Conservation (phyloP, 805 yeast species). For the Zygoascus tannicola region DNA sequence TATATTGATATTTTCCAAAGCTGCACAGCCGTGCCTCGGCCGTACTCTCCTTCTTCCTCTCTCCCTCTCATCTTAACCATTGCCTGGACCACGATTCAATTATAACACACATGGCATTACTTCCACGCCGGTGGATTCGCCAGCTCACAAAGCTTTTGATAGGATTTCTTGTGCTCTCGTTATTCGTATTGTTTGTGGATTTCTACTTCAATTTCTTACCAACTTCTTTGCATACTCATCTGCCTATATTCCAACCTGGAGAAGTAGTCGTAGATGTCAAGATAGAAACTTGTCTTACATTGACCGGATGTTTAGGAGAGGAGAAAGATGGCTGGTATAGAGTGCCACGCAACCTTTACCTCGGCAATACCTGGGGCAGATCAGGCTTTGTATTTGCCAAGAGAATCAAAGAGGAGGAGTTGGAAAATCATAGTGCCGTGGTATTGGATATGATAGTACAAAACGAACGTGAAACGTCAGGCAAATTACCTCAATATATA, state of each 20-base stretch:
- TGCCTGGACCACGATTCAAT: too few species aligned
- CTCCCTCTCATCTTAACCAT: too few species aligned
- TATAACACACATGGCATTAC: not conserved
- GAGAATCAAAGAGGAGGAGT: slow-evolving; percentile 14
- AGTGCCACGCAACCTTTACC: slow-evolving; percentile 39
- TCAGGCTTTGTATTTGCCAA: slow-evolving; percentile 33
- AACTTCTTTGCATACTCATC: slow-evolving; percentile 25
- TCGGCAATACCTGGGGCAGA: slow-evolving; percentile 35
- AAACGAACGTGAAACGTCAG: slow-evolving; percentile 8
- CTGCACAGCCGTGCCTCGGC: too few species aligned
- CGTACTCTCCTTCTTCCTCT: too few species aligned
- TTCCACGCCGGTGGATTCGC: slow-evolving; percentile 12
- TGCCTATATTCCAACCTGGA: slow-evolving; percentile 37
- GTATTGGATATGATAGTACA: slow-evolving; percentile 12
- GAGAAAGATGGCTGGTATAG: slow-evolving; percentile 34
- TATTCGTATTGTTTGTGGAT: slow-evolving; percentile 33
- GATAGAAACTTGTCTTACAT: slow-evolving; percentile 28
- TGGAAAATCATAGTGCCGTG: slow-evolving; percentile 9
- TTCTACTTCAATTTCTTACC: slow-evolving; percentile 31
- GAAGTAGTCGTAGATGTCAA: slow-evolving; percentile 37
- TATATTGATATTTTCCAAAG: too few species aligned
- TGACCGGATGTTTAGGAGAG: slow-evolving; percentile 12
- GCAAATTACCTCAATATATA: slow-evolving; percentile 16
- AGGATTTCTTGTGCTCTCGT: slow-evolving; percentile 4
- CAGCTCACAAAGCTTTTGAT: slow-evolving; percentile 11